phyloP scores from a whole-genome alignment of 345 rosid genomes.

The Lumnitzera littorea region DNA sequence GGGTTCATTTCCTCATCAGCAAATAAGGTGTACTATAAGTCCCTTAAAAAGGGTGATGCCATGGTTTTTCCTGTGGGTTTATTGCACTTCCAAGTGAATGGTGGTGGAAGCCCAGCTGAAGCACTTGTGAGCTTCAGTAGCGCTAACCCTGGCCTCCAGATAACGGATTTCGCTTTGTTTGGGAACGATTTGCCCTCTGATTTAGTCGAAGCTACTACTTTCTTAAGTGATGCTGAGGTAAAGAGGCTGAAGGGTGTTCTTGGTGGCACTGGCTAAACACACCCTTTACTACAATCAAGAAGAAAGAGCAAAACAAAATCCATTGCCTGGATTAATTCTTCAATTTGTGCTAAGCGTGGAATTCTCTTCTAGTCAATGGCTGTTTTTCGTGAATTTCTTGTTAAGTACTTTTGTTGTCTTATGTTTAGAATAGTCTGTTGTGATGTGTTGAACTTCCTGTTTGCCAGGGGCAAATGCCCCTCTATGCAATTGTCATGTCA shows the following conservation, averaged over 20 bases:
- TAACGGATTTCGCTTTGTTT: constrained; percentile 57
- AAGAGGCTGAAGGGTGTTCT: constrained; percentile 86
- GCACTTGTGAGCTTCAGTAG: constrained; percentile 69
- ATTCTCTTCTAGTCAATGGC: too few species aligned
- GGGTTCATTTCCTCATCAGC: constrained; percentile 68
- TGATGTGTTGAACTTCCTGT: too few species aligned
- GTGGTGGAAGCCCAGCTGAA: constrained; percentile 31
- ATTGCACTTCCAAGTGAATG: constrained; percentile 67
- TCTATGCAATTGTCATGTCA: too few species aligned
- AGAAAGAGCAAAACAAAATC: too few species aligned
- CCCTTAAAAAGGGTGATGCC: constrained; percentile 44
- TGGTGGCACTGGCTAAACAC: constrained; percentile 59
- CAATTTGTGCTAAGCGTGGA: too few species aligned
- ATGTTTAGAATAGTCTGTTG: too few species aligned
- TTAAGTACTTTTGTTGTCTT: too few species aligned
- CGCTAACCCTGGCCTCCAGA: constrained; percentile 68
- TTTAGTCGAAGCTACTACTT: constrained; percentile 40
- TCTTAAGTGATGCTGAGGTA: constrained; percentile 56
- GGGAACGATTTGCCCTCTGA: constrained; percentile 56
- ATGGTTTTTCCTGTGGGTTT: constrained; percentile 81
- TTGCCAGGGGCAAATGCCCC: too few species aligned
- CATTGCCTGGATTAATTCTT: too few species aligned
- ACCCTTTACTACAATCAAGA: too few species aligned
- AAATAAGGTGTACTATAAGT: constrained; percentile 46
- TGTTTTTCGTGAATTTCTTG: too few species aligned